Conservation (phyloP, 441 rosid genomes). For the Brassica hybrid region DNA sequence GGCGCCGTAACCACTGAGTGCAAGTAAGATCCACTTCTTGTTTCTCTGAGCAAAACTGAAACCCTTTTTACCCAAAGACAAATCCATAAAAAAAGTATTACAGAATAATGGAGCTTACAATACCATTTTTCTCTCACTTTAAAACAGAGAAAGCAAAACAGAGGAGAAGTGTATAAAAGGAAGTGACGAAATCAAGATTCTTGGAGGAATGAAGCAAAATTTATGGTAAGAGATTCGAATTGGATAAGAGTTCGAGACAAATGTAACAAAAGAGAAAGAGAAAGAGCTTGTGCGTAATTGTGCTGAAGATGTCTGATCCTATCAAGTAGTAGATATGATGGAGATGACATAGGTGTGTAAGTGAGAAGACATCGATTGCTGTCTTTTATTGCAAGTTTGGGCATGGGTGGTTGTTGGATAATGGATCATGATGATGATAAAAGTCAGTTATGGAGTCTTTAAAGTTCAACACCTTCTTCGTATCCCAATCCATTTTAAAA, state of each 20-base stretch:
- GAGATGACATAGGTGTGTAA: constrained; percentile 26
- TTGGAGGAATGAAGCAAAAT: neutral
- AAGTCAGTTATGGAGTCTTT: constrained; percentile 4
- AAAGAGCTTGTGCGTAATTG: neutral
- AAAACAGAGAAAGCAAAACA: constrained; percentile 21
- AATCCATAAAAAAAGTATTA: constrained; percentile 37
- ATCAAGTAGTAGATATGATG: constrained; percentile 28
- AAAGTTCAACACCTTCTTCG: constrained; percentile 1
- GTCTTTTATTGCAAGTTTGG: neutral
- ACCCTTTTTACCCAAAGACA: constrained; percentile 33
- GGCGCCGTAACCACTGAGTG: constrained; percentile 56
- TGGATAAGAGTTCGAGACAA: constrained; percentile 39
- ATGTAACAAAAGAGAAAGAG: constrained; percentile 15
- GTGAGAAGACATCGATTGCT: neutral
- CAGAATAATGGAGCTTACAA: neutral
- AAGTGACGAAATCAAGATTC: constrained; percentile 9
- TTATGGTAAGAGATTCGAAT: constrained; percentile 3
- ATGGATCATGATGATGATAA: constrained; percentile 1
- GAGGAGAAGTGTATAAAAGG: constrained; percentile 11
- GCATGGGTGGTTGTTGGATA: constrained; percentile 1
- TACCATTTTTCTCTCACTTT: constrained; percentile 11
- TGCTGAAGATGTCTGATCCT: constrained; percentile 2
- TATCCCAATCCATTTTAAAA: neutral
- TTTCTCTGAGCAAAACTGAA: constrained; percentile 49
- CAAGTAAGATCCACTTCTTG: constrained; percentile 61